A percentile compares a stretch with the other conserved stretches of the same genome.
Conservation (phyloP, 441 rosid genomes). For the Hura crepitans region DNA sequence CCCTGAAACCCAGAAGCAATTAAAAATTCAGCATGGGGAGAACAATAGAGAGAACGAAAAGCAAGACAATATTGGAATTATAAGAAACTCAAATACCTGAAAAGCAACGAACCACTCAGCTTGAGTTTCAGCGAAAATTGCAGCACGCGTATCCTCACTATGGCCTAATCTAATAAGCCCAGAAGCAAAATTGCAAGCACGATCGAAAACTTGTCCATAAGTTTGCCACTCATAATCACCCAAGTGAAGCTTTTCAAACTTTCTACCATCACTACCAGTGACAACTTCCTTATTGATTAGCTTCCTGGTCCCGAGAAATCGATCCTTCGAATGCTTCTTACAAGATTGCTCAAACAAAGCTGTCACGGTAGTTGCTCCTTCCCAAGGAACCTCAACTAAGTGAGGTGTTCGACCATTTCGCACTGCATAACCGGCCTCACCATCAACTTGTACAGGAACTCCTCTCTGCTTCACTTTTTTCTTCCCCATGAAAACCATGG, state of each 20-base stretch:
- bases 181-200: conserved; percentile 74
- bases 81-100: too few relatives aligned
- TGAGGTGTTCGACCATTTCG: conserved; percentile 44
- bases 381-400: conserved; percentile 72
- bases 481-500: conserved; percentile 40
- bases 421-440: conserved; percentile 70
- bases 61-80: too few relatives aligned
- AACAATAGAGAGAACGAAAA: too few relatives aligned
- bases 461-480: conserved; percentile 74
- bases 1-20: too few relatives aligned
- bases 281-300: conserved; percentile 51
- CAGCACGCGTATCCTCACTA: conserved; percentile 55
- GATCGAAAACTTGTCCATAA: conserved; percentile 58
- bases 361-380: conserved; percentile 73
- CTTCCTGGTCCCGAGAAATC: conserved; percentile 69
- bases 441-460: conserved; percentile 53
- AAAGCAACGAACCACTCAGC: conserved; percentile 97
- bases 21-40: too few relatives aligned
- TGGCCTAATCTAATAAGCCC: conserved; percentile 77
- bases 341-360: conserved; percentile 78
- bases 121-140: conserved; percentile 78
- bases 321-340: conserved; percentile 44
- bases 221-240: conserved; percentile 86
- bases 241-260: conserved; percentile 80
- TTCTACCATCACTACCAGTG: conserved; percentile 66